Evolutionary conservation across 805 yeast species (phyloP), one percentile per base, ranked within the genome.

Genomic region (Saturnispora ahearnii): DNA sequence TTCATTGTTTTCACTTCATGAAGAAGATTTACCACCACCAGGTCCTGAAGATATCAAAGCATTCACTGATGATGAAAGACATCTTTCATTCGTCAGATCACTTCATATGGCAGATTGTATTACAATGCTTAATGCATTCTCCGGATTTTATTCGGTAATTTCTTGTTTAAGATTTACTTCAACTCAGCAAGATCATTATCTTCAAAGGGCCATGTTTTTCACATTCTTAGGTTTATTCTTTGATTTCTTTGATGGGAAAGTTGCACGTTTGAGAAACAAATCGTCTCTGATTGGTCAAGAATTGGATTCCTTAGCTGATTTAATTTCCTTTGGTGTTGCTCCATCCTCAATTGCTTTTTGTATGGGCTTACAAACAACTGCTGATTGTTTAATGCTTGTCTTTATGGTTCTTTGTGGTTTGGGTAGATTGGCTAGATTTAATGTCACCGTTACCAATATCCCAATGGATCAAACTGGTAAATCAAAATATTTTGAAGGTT

Each of bases 171-270:
- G 96, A 61, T 93, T 79, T 66, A 79, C 90, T 5, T 71, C 81
- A 47, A 85, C 91, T 3, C 81, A 79, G 12, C 73, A 80, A 57
- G 68, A 79, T 7, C 84, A 81, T 61, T 84, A 85, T 64, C 78
- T 82, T 31, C 91, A 85, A 69, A 76, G 96, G 59, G 96, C 98
- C 2, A 90, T 89, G 69, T 81, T 84, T 56, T 88, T 74, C 69
- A 87, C 89, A 41, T 74, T 86, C n/a, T 72, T 91, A 57, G 99
- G 99, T 5, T 78, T 91, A 61, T 88, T 93, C 64, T 91, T 91
- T 66, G 99, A 91, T 67, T 89, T 93, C 65, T 86, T 93, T 65
- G 99, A 93, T 65, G 99, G 99, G 33, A 81, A 95, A 60, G 99
- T 91, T 7, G 99, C 99, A 4, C 78, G 99, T 62, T 77, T 93